phyloP scores from a whole-genome alignment of 345 rosid genomes.

The Combretum micranthum region DNA sequence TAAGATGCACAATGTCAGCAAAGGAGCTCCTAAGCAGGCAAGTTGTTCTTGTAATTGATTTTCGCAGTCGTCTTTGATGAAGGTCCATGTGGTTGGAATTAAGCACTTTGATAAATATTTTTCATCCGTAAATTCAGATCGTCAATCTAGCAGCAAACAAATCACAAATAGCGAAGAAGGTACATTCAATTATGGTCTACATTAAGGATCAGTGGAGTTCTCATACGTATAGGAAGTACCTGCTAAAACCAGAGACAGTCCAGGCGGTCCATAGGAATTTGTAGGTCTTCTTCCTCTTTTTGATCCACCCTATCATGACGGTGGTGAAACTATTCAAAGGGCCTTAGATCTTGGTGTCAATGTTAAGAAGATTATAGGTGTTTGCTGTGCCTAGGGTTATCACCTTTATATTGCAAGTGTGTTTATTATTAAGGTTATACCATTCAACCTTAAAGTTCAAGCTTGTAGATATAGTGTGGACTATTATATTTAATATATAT shows the following conservation, averaged over 20 bases:
- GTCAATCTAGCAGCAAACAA: constrained; percentile 47
- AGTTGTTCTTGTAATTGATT: background rate
- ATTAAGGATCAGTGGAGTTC: background rate
- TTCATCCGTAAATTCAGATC: constrained; percentile 22
- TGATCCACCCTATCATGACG: constrained; percentile 77
- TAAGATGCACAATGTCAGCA: constrained; percentile 81
- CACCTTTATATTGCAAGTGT: background rate
- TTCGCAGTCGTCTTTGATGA: too few relatives aligned
- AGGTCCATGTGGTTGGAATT: background rate
- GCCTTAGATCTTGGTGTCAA: constrained; percentile 68
- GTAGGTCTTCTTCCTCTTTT: constrained; percentile 72
- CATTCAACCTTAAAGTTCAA: too few relatives aligned
- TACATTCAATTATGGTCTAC: constrained; percentile 36
- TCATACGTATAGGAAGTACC: constrained; percentile 38
- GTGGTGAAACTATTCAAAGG: constrained; percentile 66
- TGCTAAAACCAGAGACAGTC: constrained; percentile 59
- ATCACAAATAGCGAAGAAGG: constrained; percentile 30
- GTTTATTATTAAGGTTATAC: background rate
- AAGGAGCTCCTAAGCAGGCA: constrained; percentile 98
- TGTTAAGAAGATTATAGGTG: constrained; percentile 76
- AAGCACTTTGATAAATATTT: background rate
- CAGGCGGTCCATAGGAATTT: constrained; percentile 87
- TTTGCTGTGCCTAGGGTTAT: background rate
- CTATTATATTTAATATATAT: too few relatives aligned
- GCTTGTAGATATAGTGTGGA: too few relatives aligned